Evolutionary conservation across 164 flowering plant species (phyloP).

Genomic region (Amborella trichopoda): DNA sequence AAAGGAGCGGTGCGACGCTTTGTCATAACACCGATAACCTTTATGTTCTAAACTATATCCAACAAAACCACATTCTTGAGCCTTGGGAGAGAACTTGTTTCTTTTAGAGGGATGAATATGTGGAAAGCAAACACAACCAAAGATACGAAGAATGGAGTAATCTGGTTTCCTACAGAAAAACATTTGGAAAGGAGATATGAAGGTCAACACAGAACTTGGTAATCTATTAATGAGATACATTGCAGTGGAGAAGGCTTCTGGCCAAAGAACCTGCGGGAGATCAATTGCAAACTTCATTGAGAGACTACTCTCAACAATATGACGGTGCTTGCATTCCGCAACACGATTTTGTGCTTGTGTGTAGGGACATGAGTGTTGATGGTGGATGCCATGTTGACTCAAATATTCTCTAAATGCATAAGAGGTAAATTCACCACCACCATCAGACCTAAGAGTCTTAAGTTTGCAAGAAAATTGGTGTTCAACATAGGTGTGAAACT

Average conservation of each 20-base stretch:
- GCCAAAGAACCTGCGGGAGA: neutral
- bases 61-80: neutral
- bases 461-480: too few species aligned
- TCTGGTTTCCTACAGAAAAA: neutral
- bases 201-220: neutral
- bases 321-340: neutral
- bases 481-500: too few species aligned
- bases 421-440: too few species aligned
- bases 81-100: neutral
- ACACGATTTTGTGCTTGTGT: neutral
- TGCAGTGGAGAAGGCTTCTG: neutral
- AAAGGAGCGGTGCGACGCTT: too few species aligned
- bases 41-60: neutral
- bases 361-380: too few species aligned
- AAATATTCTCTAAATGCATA: too few species aligned
- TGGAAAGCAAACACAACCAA: conserved; percentile 4
- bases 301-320: neutral
- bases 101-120: neutral
- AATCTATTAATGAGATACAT: neutral
- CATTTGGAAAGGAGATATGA: neutral
- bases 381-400: too few species aligned
- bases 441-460: too few species aligned
- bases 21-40: neutral
- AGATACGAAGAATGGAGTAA: neutral
- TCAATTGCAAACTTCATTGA: neutral